Evolutionary conservation across 768 basidiomycete genomes (phyloP).

Genomic region (Boletus rufocinnamomeus): DNA sequence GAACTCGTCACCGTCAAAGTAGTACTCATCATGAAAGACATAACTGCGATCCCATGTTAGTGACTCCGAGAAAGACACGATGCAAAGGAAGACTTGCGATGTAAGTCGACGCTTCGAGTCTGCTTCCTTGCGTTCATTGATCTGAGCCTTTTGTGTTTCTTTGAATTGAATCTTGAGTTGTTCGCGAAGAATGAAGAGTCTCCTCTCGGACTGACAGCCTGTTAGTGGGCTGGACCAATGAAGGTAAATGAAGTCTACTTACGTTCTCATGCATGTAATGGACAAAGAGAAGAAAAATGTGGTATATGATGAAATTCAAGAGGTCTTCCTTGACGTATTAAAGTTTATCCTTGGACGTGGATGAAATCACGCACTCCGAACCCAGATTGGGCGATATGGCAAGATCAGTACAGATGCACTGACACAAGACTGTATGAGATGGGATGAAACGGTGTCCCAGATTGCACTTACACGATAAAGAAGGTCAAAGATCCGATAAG

Average conservation of each 20-base stretch:
- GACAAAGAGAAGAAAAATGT: conserved; percentile 77
- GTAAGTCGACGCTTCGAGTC: conserved; percentile 84
- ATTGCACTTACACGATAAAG: conserved; percentile 49
- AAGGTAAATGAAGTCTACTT: conserved; percentile 18
- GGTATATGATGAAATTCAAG: conserved; percentile 76
- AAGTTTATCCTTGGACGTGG: neutral
- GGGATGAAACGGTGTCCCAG: conserved; percentile 14
- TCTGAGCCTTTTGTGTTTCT: conserved; percentile 72
- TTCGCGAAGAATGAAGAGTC: conserved; percentile 67
- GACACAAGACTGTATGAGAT: conserved; percentile 13
- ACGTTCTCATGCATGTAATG: conserved; percentile 67
- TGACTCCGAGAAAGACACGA: conserved; percentile 9
- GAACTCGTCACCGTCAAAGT: conserved; percentile 8
- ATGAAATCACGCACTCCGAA: conserved; percentile 37
- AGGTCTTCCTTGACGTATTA: conserved; percentile 42
- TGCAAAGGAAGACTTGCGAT: conserved; percentile 53
- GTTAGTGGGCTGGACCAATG: conserved; percentile 4
- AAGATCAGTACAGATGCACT: conserved; percentile 41
- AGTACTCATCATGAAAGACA: conserved; percentile 72
- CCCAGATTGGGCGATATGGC: conserved; percentile 40
- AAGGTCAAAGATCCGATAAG: conserved; percentile 57
- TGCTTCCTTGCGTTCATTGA: conserved; percentile 70
- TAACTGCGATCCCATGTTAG: conserved; percentile 45
- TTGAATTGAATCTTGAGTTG: conserved; percentile 74
- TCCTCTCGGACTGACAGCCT: conserved; percentile 47